A percentile compares a stretch with the other conserved stretches of the same genome.
Conservation (phyloP, 371 early-diverging fungal genomes). For the Saksenaea vasiformis region DNA sequence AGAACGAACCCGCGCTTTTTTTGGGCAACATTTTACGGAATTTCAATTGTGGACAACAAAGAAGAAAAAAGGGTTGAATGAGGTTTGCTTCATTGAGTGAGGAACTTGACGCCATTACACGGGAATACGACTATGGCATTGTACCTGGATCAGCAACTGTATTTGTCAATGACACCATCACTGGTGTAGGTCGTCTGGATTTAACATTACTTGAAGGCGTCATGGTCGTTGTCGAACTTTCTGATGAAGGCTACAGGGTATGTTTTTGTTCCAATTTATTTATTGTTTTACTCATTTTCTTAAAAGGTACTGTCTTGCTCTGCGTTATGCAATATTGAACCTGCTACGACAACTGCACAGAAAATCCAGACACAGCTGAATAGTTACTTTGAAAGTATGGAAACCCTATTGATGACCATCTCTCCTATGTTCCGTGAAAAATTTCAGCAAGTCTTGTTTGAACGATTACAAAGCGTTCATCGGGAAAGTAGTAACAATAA, state of each 20-base stretch:
- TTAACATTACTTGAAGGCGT: constrained; percentile 43
- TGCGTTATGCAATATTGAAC: constrained; percentile 20
- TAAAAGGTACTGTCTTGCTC: constrained; percentile 36
- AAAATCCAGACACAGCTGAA: constrained; percentile 25
- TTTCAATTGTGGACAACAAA: neutral
- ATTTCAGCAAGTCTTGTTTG: constrained; percentile 34
- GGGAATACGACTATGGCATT: constrained; percentile 46
- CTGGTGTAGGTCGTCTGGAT: constrained; percentile 35
- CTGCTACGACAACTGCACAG: constrained; percentile 24
- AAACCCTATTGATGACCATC: constrained; percentile 37
- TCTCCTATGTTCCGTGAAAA: constrained; percentile 43
- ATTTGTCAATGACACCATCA: constrained; percentile 38
- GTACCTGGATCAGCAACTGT: constrained; percentile 51
- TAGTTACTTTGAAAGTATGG: constrained; percentile 41
- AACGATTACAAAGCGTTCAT: constrained; percentile 30
- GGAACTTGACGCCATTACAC: constrained; percentile 29
- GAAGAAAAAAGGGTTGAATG: constrained; percentile 9
- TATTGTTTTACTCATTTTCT: neutral
- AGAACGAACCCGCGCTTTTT: constrained; percentile 23
- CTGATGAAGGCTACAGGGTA: constrained; percentile 42
- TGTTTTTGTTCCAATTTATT: neutral
- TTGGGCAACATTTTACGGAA: constrained; percentile 12
- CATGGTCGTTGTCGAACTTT: constrained; percentile 41
- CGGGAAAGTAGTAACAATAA: constrained; percentile 7
- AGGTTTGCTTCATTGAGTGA: constrained; percentile 19